Percentiles rank a stretch among this genome's conserved stretches.
phyloP scores from a whole-genome alignment of 106 monocot species.

The Narthecium ossifragum region DNA sequence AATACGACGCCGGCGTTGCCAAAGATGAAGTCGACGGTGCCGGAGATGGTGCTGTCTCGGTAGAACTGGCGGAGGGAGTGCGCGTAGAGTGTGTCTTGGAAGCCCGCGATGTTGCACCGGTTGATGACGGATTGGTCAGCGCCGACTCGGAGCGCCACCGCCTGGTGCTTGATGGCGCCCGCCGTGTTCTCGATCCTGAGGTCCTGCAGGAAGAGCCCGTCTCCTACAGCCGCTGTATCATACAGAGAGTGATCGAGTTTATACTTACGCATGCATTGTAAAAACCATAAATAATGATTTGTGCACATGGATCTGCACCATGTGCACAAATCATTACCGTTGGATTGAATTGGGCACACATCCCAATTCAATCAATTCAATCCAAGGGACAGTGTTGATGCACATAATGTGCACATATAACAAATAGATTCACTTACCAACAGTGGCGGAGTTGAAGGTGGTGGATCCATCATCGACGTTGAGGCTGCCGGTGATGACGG shows the following conservation, averaged over 20 bases:
- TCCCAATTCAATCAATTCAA: too few relatives aligned
- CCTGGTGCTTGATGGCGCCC: constrained; percentile 59
- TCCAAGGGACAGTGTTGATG: too few relatives aligned
- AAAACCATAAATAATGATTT: too few relatives aligned
- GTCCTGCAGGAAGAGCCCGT: constrained; percentile 33
- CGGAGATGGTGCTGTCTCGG: constrained; percentile 26
- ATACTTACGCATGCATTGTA: too few relatives aligned
- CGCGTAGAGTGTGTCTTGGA: constrained; percentile 40
- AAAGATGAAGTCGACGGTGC: constrained; percentile 43
- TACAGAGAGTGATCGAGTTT: too few relatives aligned
- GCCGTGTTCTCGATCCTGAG: constrained; percentile 59
- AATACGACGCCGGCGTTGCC: constrained; percentile 37
- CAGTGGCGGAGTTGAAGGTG: constrained; percentile 31
- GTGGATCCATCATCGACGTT: constrained; percentile 23
- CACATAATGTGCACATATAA: too few relatives aligned
- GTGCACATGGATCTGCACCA: too few relatives aligned
- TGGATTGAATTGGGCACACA: too few relatives aligned
- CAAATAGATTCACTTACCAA: too few relatives aligned
- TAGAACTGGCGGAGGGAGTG: constrained; percentile 37
- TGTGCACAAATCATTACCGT: too few relatives aligned
- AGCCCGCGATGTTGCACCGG: constrained; percentile 23
- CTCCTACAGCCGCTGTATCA: constrained; percentile 26
- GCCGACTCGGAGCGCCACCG: constrained; percentile 42
- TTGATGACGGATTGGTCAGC: constrained; percentile 27
- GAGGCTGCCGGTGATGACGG: constrained; percentile 31